A percentile compares a stretch with the other conserved stretches of the same genome.
These are phyloP conservation scores for Kwoniella shandongensis DNA, from an alignment of 768 basidiomycete genomes.

Conservation along the genomic window DNA sequence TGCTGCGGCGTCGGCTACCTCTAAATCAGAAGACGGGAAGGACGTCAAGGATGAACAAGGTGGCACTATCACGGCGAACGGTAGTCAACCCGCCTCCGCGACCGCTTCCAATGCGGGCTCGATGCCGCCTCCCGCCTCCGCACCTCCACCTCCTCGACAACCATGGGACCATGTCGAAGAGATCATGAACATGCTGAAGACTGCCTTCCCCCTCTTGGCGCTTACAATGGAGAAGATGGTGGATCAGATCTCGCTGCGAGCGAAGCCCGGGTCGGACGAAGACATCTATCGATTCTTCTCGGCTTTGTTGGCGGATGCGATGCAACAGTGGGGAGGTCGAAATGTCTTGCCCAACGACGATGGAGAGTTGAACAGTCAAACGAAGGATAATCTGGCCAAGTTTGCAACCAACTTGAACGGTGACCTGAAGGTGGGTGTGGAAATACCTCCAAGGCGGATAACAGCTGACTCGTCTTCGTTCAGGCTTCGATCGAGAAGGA, in stretches of 20 bases:
- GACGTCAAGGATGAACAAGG: conserved; percentile 31
- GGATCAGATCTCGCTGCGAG: conserved; percentile 85
- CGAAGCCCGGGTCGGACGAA: conserved; percentile 86
- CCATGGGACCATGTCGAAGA: conserved; percentile 92
- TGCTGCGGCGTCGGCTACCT: conserved; percentile 42
- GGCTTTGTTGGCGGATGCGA: conserved; percentile 81
- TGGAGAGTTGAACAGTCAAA: conserved; percentile 49
- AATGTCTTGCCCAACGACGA: conserved; percentile 52
- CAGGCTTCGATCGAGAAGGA: conserved; percentile 90
- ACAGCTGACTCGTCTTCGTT: conserved; percentile 7
- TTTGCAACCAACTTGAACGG: conserved; percentile 54
- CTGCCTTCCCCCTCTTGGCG: conserved; percentile 89
- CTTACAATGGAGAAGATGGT: conserved; percentile 95
- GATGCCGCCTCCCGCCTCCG: conserved; percentile 19
- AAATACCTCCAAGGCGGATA: no score
- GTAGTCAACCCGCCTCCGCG: conserved; percentile 8
- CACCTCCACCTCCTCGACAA: conserved; percentile 56
- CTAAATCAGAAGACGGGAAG: conserved; percentile 24
- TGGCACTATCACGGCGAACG: conserved; percentile 13
- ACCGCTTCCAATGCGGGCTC: conserved; percentile 5
- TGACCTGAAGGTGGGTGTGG: conserved; percentile 48
- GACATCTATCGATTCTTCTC: conserved; percentile 89
- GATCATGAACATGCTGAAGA: conserved; percentile 88
- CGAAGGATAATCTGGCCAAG: conserved; percentile 54
- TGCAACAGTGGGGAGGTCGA: conserved; percentile 59